Evolutionary conservation across 345 rosid genomes (phyloP), one percentile per base, ranked within the genome.

Genomic region (Passiflora organensis): DNA sequence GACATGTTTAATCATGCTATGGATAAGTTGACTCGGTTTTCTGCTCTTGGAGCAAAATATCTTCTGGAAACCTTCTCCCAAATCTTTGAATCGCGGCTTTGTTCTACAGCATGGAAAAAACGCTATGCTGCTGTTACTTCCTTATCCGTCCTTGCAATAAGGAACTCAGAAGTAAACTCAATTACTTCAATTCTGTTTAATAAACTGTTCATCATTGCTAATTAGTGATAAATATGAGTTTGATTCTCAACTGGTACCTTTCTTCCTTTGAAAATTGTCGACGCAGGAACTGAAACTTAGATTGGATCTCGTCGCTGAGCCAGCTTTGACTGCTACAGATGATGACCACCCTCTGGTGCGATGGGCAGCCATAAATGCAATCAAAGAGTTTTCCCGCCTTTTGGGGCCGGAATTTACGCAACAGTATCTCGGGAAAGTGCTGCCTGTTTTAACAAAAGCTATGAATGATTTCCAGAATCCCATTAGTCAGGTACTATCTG

Each of bases 391-490:
- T 25, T 48, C 47, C 17, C 48, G 6, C 23, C 10, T 16, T 10
- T 37, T 59, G 22, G 22, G n/a, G 43, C 48, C 47, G 48, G 47
- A 48, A 13, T 59, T 48, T 38, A 54, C 48, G 21, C 6, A 21
- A 22, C 45, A 36, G 6, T 39, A 48, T 24, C 53, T 22, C 23
- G 19, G 23, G 1, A 1, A 36, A 22, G 48, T 59, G 18, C 16
- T 59, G 34, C 63, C 55, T 23, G 47, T 13, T 22, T 48, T 59
- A 39, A 48, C 55, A 25, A 17, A 23, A n/a, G 37, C 47, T 17
- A 16, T 48, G 63, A 19, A 17, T 38, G 45, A 48, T 59, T 59
- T 22, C 48, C 15, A 17, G 2, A 23, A 59, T 38, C 55, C 46
- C 46, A 2, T 3, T 8, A 17, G 48, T 48, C 63, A 59, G 63